Evolutionary conservation across 129 eudicot species (phyloP), one percentile per base, ranked within the genome.

Genomic region (Arctium minus): DNA sequence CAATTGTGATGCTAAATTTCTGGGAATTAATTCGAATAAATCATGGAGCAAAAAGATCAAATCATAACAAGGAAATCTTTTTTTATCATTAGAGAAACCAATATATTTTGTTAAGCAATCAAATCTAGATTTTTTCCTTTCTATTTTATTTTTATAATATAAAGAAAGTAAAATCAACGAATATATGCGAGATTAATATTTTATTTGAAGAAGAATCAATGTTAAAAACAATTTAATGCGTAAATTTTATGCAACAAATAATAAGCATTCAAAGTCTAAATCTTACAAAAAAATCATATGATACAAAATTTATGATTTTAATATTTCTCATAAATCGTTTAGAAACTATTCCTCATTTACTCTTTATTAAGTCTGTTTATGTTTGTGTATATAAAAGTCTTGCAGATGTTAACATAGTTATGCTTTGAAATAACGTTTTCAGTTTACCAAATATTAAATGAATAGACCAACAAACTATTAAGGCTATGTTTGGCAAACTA

Each of bases 31-130:
- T 70, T 69, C 1, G 35, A 46, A 75, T 48, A 56, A 71, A 71
- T 40, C 53, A 50, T 30, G 74, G 82, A 77, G 82, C 79, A 77
- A 67, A 79, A 22, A 22, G 27, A 22, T 22, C 27, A 22, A 22
- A 40, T 80, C 3, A 50, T 42, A 40, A 39, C 6, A 73, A 37
- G 36, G 5, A 29, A 50, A 80, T 50, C 77, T 35, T 71, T 70
- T 53, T 30, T 40, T 18, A 70, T 72, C 12, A 72, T 50, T 50
- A 71, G 72, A 80, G 35, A 71, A 80, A 70, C 53, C 71, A 17
- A 60, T 76, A 33, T 80, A 33, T 71, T 73, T 50, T 71, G 71
- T 71, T 80, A 80, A 76, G 77, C 76, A 72, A 53, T 35, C 78
- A 80, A 80, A 80, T 80, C 60, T 72, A 31, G 77, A 53, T 72